Evolutionary conservation across 139 green algal species (phyloP).

Genomic region (Nannochloris sp.): DNA sequence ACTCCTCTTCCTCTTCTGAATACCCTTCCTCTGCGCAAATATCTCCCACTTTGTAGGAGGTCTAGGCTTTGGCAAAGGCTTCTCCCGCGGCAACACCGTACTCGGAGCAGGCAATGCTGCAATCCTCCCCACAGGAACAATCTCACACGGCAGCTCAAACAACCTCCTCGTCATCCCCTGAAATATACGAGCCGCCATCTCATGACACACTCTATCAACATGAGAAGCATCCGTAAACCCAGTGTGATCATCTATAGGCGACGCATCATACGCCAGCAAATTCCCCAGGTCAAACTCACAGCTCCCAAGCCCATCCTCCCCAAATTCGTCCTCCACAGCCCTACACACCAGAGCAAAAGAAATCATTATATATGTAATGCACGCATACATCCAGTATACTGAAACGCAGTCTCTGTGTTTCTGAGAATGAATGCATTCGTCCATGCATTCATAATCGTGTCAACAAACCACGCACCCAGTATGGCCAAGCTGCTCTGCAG

Average conservation of each 20-base stretch:
- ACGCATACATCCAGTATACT: background rate
- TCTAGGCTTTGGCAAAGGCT: slow-evolving; percentile 75
- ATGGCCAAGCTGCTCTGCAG: slow-evolving; percentile 54
- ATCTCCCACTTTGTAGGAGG: slow-evolving; percentile 85
- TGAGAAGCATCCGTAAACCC: background rate
- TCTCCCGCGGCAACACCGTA: slow-evolving; percentile 64
- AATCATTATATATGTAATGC: background rate
- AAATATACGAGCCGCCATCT: slow-evolving; percentile 50
- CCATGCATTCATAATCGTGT: background rate
- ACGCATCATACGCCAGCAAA: slow-evolving; percentile 63
- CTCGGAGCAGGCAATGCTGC: slow-evolving; percentile 60
- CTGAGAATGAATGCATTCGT: too few species aligned
- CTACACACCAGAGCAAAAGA: too few species aligned
- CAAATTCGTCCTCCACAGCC: slow-evolving; percentile 15
- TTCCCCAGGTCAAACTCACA: slow-evolving; percentile 83
- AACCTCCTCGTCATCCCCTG: slow-evolving; percentile 63
- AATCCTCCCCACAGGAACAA: slow-evolving; percentile 51
- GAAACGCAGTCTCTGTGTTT: background rate
- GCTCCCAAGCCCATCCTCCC: slow-evolving; percentile 47
- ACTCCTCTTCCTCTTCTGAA: slow-evolving; percentile 79
- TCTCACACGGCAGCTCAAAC: slow-evolving; percentile 60
- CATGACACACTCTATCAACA: slow-evolving; percentile 30
- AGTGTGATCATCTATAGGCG: slow-evolving; percentile 34
- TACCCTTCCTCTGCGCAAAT: slow-evolving; percentile 92
- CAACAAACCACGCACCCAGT: slow-evolving; percentile 30